Percentiles rank a stretch among this genome's conserved stretches.
Conservation (phyloP, 2,329 filamentous ascomycete genomes). For the Chrysoporthe cubensis region DNA sequence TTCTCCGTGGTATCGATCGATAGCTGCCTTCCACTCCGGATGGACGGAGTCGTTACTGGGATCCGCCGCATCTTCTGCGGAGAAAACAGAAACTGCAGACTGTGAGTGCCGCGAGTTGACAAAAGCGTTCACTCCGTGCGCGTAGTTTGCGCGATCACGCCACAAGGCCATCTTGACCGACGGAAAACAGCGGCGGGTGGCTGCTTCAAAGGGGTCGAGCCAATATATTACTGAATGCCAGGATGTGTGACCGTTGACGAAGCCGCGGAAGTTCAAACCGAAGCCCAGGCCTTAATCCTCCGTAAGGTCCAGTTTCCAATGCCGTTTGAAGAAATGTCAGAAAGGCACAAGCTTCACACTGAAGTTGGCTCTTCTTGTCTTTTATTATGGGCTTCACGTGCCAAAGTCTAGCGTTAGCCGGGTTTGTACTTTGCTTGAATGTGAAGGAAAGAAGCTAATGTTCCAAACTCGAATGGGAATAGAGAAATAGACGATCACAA, state of each 20-base stretch:
- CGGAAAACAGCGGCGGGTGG: neutral
- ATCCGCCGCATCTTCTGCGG: neutral
- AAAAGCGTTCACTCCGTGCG: conserved; percentile 6
- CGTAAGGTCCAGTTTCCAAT: too few species aligned
- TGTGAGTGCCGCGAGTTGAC: conserved; percentile 2
- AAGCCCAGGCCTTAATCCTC: neutral
- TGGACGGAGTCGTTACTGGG: neutral
- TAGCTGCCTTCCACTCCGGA: conserved; percentile 8
- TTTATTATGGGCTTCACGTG: too few species aligned
- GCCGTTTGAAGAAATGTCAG: too few species aligned
- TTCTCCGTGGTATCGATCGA: conserved; percentile 7
- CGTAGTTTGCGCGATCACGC: neutral
- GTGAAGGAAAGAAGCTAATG: too few species aligned
- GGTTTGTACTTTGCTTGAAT: too few species aligned
- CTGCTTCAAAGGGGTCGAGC: neutral
- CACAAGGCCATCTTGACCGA: conserved; percentile 15
- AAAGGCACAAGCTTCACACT: too few species aligned
- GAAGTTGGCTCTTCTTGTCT: too few species aligned
- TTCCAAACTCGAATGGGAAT: too few species aligned
- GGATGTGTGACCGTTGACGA: too few species aligned
- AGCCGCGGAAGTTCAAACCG: neutral
- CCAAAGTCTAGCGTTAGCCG: too few species aligned
- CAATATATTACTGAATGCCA: neutral
- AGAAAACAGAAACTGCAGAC: neutral
- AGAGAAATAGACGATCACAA: too few species aligned